Conservation (phyloP, 192 early-diverging fungal species). For the Coemansia sp. region DNA sequence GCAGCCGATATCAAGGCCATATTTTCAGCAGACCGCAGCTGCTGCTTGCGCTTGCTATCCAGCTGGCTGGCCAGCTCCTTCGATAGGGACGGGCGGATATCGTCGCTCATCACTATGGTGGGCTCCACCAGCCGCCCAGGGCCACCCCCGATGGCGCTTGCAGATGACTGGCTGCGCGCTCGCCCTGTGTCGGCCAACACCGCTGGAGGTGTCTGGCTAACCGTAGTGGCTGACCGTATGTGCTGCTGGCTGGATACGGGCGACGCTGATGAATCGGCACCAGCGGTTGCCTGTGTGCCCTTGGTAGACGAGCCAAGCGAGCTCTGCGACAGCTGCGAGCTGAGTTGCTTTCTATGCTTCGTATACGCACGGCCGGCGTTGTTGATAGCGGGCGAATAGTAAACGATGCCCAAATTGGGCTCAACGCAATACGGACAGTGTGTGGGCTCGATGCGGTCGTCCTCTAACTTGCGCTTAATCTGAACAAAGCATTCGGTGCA, state of each 20-base stretch:
- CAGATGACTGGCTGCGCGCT: constrained; percentile 40
- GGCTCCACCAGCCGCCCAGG: constrained; percentile 24
- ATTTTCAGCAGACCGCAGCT: constrained; percentile 33
- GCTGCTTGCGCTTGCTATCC: constrained; percentile 20
- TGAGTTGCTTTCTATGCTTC: constrained; percentile 23
- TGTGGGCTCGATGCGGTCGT: constrained; percentile 65
- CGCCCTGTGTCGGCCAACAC: constrained; percentile 20
- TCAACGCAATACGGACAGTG: constrained; percentile 88
- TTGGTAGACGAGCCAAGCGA: neutral
- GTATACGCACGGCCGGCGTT: neutral
- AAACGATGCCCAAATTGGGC: constrained; percentile 82
- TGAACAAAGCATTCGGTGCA: constrained; percentile 98
- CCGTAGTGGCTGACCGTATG: neutral
- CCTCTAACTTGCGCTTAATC: constrained; percentile 79
- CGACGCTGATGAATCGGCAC: neutral
- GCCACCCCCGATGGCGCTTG: constrained; percentile 6
- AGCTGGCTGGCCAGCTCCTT: constrained; percentile 19
- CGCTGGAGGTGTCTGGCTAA: neutral
- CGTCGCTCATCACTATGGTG: constrained; percentile 66
- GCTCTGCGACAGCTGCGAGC: constrained; percentile 26
- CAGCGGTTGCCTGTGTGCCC: neutral
- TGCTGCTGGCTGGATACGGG: constrained; percentile 4
- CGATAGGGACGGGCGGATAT: constrained; percentile 34
- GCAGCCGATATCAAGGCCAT: constrained; percentile 48
- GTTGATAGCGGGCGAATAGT: constrained; percentile 56